These are phyloP conservation scores for Citeromyces siamensis DNA, from an alignment of 1,139 yeast genomes.

Conservation along the genomic window DNA sequence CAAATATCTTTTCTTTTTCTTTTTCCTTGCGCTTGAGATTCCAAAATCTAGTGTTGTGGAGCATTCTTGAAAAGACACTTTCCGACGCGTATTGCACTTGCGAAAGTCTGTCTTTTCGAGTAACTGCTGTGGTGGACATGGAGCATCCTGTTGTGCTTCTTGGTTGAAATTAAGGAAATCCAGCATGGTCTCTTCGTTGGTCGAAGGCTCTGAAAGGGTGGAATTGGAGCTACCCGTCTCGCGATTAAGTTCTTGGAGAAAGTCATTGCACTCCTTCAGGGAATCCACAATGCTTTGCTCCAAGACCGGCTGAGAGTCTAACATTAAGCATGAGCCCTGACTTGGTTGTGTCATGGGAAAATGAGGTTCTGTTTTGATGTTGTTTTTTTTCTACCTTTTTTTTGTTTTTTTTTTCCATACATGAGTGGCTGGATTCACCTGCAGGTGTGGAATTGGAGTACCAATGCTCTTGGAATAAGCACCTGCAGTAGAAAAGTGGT, in stretches of 20 bases:
- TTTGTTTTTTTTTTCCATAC: too few species aligned
- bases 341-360: neutral
- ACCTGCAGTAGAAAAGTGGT: too few species aligned
- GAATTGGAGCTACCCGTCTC: neutral
- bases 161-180: neutral
- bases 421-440: too few species aligned
- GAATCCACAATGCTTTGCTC: neutral
- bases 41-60: slow-evolving; percentile 1
- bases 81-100: neutral
- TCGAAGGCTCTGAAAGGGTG: neutral
- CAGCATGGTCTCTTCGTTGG: neutral
- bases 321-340: too few species aligned
- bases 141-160: neutral
- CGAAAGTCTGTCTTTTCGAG: neutral
- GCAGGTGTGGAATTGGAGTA: too few species aligned
- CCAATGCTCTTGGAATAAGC: too few species aligned
- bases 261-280: neutral
- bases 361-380: neutral
- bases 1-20: slow-evolving; percentile 1
- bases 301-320: neutral
- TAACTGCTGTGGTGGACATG: neutral
- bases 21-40: neutral
- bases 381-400: neutral
- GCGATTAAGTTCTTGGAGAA: neutral
- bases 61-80: neutral